These are phyloP conservation scores for Erythrophleum fordii DNA, from an alignment of 306 rosid genomes.

Conservation along the genomic window DNA sequence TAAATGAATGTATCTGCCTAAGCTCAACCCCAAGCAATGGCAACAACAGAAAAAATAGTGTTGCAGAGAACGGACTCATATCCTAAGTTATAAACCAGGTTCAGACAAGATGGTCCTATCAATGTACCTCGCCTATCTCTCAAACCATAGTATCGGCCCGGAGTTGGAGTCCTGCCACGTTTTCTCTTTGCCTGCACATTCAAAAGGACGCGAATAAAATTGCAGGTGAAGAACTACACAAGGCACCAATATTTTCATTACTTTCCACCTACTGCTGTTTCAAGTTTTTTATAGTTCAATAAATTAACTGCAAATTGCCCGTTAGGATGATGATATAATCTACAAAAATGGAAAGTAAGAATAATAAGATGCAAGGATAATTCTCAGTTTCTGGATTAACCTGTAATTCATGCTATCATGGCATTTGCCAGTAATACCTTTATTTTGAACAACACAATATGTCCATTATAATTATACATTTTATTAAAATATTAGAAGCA, in stretches of 20 bases:
- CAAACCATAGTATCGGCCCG: conserved; percentile 55
- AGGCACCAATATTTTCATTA: not conserved
- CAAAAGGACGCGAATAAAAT: conserved; percentile 20
- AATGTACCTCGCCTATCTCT: conserved; percentile 49
- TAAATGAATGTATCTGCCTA: not conserved
- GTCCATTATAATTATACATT: not conserved
- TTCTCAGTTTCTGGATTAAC: conserved; percentile 1
- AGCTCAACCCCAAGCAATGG: not conserved
- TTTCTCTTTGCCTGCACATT: conserved; percentile 58
- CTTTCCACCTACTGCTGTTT: conserved; percentile 16
- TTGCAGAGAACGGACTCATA: no score
- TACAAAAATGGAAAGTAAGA: not conserved
- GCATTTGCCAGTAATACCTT: conserved; percentile 29
- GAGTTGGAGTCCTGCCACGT: conserved; percentile 59
- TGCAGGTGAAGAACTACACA: conserved; percentile 24
- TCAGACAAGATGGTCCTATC: conserved; percentile 5
- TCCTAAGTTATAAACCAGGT: not conserved
- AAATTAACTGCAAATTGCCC: conserved; percentile 22
- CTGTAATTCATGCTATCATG: conserved; percentile 17
- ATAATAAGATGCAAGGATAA: not conserved
- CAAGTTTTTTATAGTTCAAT: conserved; percentile 18
- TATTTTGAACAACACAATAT: not conserved
- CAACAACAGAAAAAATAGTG: not conserved
- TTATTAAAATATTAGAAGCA: conserved; percentile 1
- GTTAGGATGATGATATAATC: conserved; percentile 2